A percentile compares a stretch with the other conserved stretches of the same genome.
Evolutionary conservation across 2,329 filamentous ascomycete species (phyloP).

Genomic region (Furcasterigmium furcatum): DNA sequence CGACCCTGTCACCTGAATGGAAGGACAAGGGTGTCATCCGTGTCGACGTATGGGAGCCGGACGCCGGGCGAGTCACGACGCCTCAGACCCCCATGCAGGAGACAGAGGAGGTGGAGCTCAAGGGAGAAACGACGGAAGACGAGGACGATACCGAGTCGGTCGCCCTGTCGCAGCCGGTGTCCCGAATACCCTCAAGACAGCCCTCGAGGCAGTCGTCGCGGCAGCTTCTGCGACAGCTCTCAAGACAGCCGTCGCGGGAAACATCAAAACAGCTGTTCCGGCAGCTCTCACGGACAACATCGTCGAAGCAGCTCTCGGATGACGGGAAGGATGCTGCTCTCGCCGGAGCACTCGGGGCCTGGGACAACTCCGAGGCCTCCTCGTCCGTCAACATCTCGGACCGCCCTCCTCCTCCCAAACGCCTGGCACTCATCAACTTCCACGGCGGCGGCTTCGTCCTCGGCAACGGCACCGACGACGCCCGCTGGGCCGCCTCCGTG

Average conservation of each 20-base stretch:
- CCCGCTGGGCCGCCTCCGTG: slow-evolving; percentile 54
- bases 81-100: neutral
- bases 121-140: neutral
- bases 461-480: slow-evolving; percentile 60
- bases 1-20: slow-evolving; percentile 30
- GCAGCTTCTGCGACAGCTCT: neutral
- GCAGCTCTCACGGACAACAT: no score
- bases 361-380: neutral
- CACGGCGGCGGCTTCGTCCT: slow-evolving; percentile 67
- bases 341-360: slow-evolving; percentile 54
- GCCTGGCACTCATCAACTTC: slow-evolving; percentile 60
- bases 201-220: slow-evolving; percentile 28
- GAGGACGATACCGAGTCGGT: neutral
- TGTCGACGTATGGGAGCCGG: slow-evolving; percentile 43
- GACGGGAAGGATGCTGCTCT: slow-evolving; percentile 37
- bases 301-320: no score
- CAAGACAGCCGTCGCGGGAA: slow-evolving; percentile 7
- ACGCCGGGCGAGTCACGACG: neutral
- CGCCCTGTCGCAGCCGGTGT: no score
- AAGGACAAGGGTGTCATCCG: slow-evolving; percentile 35
- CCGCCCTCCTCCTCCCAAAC: slow-evolving; percentile 15
- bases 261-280: slow-evolving; percentile 2
- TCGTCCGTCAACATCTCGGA: neutral
- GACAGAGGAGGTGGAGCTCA: neutral
- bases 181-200: neutral